Evolutionary conservation across 305 asterid species (phyloP).

Genomic region (Rubia peregrina): DNA sequence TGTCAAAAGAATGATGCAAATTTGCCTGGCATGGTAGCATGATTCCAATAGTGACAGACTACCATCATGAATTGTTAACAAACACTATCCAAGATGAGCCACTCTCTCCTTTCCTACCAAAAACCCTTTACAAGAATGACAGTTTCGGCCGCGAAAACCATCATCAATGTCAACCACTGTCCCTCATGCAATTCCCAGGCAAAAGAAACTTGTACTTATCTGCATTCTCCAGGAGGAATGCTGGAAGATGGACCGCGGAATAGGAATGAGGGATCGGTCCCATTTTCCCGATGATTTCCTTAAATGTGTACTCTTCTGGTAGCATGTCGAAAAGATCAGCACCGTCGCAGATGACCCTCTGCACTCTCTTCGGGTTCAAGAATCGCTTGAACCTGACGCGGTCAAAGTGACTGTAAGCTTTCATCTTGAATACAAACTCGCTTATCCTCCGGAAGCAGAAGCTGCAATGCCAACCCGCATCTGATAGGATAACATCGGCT

Average conservation of each 20-base stretch:
- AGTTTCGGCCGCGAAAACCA: slow-evolving; percentile 1
- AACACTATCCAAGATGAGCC: slow-evolving; percentile 30
- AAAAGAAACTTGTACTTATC: slow-evolving; percentile 59
- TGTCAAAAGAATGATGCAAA: slow-evolving; percentile 37
- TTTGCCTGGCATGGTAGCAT: slow-evolving; percentile 34
- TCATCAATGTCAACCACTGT: slow-evolving; percentile 42
- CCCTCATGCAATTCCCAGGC: slow-evolving; percentile 83
- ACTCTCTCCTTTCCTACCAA: slow-evolving; percentile 19
- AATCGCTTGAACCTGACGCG: slow-evolving; percentile 77
- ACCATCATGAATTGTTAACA: slow-evolving; percentile 36
- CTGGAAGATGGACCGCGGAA: slow-evolving; percentile 91
- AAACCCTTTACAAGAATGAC: slow-evolving; percentile 33
- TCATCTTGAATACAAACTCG: slow-evolving; percentile 89
- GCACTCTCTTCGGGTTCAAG: slow-evolving; percentile 71
- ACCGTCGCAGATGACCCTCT: slow-evolving; percentile 78
- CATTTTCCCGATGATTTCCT: slow-evolving; percentile 85
- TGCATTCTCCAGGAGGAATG: slow-evolving; percentile 70
- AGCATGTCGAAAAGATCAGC: slow-evolving; percentile 90
- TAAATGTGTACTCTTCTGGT: slow-evolving; percentile 89
- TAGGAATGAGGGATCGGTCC: slow-evolving; percentile 92
- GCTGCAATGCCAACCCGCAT: slow-evolving; percentile 98
- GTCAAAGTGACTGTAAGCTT: slow-evolving; percentile 86
- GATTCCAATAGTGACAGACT: slow-evolving; percentile 35
- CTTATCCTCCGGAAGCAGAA: slow-evolving; percentile 71
- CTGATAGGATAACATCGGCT: slow-evolving; percentile 66